A percentile compares a stretch with the other conserved stretches of the same genome.
Conservation (phyloP, 2,329 filamentous ascomycete genomes). For the Epicoccum sorghinum region DNA sequence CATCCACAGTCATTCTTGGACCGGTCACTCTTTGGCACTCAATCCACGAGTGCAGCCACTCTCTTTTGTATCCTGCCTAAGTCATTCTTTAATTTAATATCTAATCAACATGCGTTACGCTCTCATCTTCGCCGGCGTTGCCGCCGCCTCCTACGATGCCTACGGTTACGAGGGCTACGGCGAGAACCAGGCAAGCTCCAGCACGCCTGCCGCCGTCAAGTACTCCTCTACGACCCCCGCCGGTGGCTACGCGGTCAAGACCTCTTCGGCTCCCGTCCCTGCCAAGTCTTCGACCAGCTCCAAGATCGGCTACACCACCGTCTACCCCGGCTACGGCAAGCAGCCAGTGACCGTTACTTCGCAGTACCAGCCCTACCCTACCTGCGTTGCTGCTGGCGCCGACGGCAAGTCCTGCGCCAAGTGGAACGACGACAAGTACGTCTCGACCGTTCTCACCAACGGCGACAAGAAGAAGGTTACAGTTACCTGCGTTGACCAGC, state of each 20-base stretch:
- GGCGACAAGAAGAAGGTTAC: constrained; percentile 32
- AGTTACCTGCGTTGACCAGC: constrained; percentile 35
- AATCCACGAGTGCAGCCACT: constrained; percentile 19
- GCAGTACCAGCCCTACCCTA: constrained; percentile 41
- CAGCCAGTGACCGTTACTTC: constrained; percentile 38
- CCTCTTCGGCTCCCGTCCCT: constrained; percentile 13
- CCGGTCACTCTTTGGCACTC: constrained; percentile 25
- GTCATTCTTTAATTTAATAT: constrained; percentile 30
- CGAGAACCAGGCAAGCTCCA: constrained; percentile 9
- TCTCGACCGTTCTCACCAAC: constrained; percentile 38
- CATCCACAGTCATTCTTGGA: constrained; percentile 22
- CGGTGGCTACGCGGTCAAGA: constrained; percentile 10
- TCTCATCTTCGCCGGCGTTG: constrained; percentile 34
- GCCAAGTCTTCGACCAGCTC: constrained; percentile 14
- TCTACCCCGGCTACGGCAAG: constrained; percentile 35
- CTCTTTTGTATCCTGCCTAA: constrained; percentile 28
- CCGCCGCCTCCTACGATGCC: constrained; percentile 31
- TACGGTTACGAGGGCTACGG: constrained; percentile 20
- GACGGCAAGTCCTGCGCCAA: constrained; percentile 23
- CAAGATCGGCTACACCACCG: constrained; percentile 35
- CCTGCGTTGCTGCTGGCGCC: constrained; percentile 24
- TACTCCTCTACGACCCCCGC: constrained; percentile 7
- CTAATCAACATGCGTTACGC: constrained; percentile 30
- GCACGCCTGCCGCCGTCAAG: constrained; percentile 15
- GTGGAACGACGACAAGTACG: constrained; percentile 31